Evolutionary conservation across 257 asterid species (phyloP).

Genomic region (Penstemon barbatus): DNA sequence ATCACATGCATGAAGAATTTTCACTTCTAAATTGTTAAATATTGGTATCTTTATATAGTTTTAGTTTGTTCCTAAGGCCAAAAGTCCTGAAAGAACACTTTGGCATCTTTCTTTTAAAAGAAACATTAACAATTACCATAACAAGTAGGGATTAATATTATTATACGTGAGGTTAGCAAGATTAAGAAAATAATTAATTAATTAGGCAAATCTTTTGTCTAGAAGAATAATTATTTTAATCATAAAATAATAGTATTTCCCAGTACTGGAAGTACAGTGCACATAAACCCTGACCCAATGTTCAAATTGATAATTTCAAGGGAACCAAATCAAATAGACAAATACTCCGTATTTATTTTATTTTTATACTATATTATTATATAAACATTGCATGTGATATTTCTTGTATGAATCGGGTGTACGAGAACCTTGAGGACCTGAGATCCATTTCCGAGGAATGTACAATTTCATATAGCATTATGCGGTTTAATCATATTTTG

Average conservation of each 20-base stretch:
- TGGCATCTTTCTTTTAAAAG: conserved; percentile 26
- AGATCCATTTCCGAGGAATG: no score
- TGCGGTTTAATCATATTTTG: no score
- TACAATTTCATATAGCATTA: no score
- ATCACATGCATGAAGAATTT: no score
- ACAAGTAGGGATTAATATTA: neutral
- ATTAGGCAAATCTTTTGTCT: neutral
- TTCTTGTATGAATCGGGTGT: no score
- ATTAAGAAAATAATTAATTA: neutral
- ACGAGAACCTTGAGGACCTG: no score
- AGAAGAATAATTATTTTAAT: conserved; percentile 12
- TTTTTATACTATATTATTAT: no score
- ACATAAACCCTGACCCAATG: neutral
- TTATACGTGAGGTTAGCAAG: neutral
- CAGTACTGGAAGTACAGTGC: neutral
- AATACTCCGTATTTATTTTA: no score
- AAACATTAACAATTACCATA: conserved; percentile 11
- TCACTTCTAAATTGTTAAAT: no score
- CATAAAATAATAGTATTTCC: neutral
- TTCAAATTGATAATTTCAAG: neutral
- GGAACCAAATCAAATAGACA: no score
- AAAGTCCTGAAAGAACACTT: neutral
- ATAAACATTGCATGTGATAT: no score
- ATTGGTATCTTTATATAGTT: no score
- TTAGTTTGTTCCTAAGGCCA: neutral